Evolutionary conservation across 805 yeast species (phyloP), one percentile per base, ranked within the genome.

Genomic region (Grigorovia yakushimaensis): DNA sequence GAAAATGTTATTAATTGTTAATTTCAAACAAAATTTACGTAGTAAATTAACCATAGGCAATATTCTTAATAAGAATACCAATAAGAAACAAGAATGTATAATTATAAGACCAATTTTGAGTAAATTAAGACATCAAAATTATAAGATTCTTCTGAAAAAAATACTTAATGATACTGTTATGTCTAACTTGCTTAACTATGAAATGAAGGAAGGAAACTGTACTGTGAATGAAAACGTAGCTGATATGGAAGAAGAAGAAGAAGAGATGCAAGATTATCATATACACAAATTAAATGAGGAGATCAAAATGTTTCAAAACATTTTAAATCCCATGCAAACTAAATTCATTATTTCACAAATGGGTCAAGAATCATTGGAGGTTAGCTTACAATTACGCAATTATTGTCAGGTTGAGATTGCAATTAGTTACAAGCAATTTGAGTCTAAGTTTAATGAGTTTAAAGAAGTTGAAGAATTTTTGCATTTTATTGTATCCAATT

Each of bases 11-110:
- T 54, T 62, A 65, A 70, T 66, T 1, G 59, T 58, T 48, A 64
- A 55, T 65, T 72, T 58, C 70, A 74, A 59, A 69, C 72, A 54
- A 53, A 66, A 59, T 46, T 43, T 59, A 33, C 62, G 45, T 43
- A 56, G 47, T 51, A 61, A 55, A 52, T 53, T 56, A 49, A 54
- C 54, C 27, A 48, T 57, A 1, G 35, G 49, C 4, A 43, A 44
- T 11, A 21, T 20, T n/a, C 18, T 18, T 3, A 47, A 46, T 17
- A 22, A 41, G 9, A 41, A 51, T 42, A 17, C 27, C 46, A 21
- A 35, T 2, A 43, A 23, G 8, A 52, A 50, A 35, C 47, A 50
- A n/a, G 57, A 59, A 35, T 47, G 58, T 4, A 41, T 63, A 19
- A 49, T 64, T 19, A 46, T 64, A 35, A 57, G 63, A 42, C 66